Conservation (phyloP, 352 stramenopile genomes). For the Globisporangium sylvaticum region DNA sequence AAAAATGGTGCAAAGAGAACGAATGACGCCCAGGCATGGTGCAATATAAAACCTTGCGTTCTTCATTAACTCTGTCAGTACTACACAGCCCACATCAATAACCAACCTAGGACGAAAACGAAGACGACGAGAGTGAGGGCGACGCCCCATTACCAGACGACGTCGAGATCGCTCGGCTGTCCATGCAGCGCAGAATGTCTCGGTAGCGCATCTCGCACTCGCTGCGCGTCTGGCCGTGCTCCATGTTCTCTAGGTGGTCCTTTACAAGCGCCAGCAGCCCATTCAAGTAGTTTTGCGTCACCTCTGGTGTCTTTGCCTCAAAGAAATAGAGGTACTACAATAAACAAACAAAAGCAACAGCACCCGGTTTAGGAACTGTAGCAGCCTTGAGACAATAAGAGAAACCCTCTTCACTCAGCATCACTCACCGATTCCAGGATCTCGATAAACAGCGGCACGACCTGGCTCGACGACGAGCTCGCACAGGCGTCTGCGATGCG, state of each 20-base stretch:
- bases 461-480: slow-evolving; percentile 71
- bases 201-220: slow-evolving; percentile 85
- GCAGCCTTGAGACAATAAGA: neutral
- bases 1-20: neutral
- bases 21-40: neutral
- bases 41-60: neutral
- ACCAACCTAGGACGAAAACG: slow-evolving; percentile 2
- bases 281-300: slow-evolving; percentile 68
- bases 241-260: slow-evolving; percentile 92
- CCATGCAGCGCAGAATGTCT: slow-evolving; percentile 81
- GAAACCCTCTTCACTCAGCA: neutral
- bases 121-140: slow-evolving; percentile 1
- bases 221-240: slow-evolving; percentile 48
- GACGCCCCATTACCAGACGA: slow-evolving; percentile 22
- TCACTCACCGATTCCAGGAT: slow-evolving; percentile 87
- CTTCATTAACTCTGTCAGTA: neutral
- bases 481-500: slow-evolving; percentile 93
- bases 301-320: slow-evolving; percentile 70
- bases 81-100: neutral
- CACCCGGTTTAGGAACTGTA: neutral
- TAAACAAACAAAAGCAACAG: neutral
- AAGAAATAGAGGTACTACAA: slow-evolving; percentile 93
- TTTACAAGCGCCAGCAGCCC: slow-evolving; percentile 87
- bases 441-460: slow-evolving; percentile 93
- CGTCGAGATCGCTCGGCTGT: slow-evolving; percentile 35